These are phyloP conservation scores for Neofusicoccum parvum DNA, from an alignment of 2,329 filamentous ascomycete species.

Conservation along the genomic window DNA sequence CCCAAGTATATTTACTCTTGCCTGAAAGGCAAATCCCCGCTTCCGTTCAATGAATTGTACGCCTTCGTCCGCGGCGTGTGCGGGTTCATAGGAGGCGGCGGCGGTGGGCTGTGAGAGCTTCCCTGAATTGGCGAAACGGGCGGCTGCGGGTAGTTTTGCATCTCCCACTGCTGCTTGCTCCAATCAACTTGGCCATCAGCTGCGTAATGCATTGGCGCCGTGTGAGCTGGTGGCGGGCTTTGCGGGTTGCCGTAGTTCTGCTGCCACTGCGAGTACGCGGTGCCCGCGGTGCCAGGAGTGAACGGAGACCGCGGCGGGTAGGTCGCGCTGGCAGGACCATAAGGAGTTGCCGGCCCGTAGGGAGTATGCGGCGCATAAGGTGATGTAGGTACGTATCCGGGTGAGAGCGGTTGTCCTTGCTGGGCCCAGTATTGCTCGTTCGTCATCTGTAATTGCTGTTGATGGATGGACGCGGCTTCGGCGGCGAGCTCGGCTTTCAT, in stretches of 20 bases:
- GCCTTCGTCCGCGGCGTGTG: constrained; percentile 40
- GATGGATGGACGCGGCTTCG: constrained; percentile 10
- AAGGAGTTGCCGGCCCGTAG: neutral
- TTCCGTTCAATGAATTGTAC: constrained; percentile 30
- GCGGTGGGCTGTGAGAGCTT: neutral
- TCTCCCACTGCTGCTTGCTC: constrained; percentile 41
- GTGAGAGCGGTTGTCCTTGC: constrained; percentile 10
- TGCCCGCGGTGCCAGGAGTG: constrained; percentile 34
- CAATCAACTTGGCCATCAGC: constrained; percentile 15
- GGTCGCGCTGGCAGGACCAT: neutral
- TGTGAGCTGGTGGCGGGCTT: neutral
- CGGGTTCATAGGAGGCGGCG: neutral
- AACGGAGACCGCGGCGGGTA: constrained; percentile 24
- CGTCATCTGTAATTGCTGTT: constrained; percentile 8
- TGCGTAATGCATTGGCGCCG: constrained; percentile 9
- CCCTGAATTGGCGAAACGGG: neutral
- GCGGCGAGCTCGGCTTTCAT: constrained; percentile 35
- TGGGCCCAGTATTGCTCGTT: constrained; percentile 19
- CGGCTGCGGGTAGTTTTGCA: constrained; percentile 28
- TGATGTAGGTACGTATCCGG: constrained; percentile 3
- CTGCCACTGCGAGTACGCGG: constrained; percentile 43
- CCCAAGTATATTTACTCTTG: neutral
- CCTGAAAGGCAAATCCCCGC: constrained; percentile 22
- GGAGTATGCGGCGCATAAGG: constrained; percentile 1
- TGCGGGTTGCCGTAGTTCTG: constrained; percentile 33